phyloP scores from a whole-genome alignment of 805 yeast genomes.

The Saturnispora dispora region DNA sequence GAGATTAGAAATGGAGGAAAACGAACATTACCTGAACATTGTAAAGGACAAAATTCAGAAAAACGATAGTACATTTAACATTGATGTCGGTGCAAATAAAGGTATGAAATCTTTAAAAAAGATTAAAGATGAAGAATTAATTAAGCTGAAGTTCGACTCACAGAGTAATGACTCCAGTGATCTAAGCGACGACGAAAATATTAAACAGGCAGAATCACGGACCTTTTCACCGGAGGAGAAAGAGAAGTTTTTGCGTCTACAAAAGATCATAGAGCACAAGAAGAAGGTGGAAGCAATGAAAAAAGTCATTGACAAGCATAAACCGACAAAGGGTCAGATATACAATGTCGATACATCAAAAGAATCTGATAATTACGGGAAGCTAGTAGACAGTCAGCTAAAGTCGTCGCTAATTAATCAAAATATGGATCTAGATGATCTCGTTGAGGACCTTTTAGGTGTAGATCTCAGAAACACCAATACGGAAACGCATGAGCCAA shows the following conservation, averaged over 20 bases:
- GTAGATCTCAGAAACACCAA: slow-evolving; percentile 4
- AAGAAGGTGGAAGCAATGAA: slow-evolving; percentile 12
- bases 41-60: slow-evolving; percentile 9
- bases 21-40: slow-evolving; percentile 4
- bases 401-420: background rate
- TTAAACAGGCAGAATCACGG: slow-evolving; percentile 5
- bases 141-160: slow-evolving; percentile 6
- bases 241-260: slow-evolving; percentile 10
- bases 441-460: slow-evolving; percentile 11
- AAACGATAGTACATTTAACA: background rate
- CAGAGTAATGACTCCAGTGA: slow-evolving; percentile 1
- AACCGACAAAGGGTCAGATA: slow-evolving; percentile 5
- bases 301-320: background rate
- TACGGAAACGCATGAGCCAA: background rate
- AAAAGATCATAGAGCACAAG: slow-evolving; percentile 13
- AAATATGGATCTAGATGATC: slow-evolving; percentile 7
- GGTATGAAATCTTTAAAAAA: slow-evolving; percentile 3
- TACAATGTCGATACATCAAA: slow-evolving; percentile 10
- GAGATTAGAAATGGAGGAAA: slow-evolving; percentile 7
- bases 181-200: background rate
- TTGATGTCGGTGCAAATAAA: background rate
- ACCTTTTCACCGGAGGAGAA: slow-evolving; percentile 14
- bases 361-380: slow-evolving; percentile 13
- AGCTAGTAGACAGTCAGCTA: slow-evolving; percentile 9
- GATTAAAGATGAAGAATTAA: slow-evolving; percentile 8